phyloP scores from a whole-genome alignment of 2,329 filamentous ascomycete genomes.

The Grosmannia huntii region DNA sequence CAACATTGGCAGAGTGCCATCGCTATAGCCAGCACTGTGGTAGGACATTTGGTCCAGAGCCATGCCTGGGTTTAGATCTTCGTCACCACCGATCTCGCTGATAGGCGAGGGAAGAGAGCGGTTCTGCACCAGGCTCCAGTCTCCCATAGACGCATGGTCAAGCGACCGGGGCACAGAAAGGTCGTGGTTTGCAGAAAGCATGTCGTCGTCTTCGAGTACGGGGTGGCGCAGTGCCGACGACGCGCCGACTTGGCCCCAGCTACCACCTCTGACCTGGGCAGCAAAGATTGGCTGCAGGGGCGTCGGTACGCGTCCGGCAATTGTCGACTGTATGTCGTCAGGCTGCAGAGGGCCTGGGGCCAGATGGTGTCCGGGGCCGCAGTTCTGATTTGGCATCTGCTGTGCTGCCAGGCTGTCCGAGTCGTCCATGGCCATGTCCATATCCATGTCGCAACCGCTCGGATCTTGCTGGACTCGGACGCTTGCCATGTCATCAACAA shows the following conservation, averaged over 20 bases:
- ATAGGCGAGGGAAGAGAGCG: conserved; percentile 47
- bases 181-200: conserved; percentile 15
- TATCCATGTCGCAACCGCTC: conserved; percentile 26
- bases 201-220: neutral
- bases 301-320: conserved; percentile 40
- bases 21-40: neutral
- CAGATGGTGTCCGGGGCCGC: conserved; percentile 12
- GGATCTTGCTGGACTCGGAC: conserved; percentile 1
- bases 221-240: neutral
- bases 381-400: neutral
- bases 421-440: conserved; percentile 37
- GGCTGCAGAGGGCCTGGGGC: conserved; percentile 20
- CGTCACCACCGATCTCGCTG: conserved; percentile 38
- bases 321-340: conserved; percentile 18
- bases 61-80: conserved; percentile 27
- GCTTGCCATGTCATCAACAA: conserved; percentile 21
- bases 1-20: neutral
- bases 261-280: conserved; percentile 39
- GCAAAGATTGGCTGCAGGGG: conserved; percentile 47
- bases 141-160: conserved; percentile 23
- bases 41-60: conserved; percentile 21
- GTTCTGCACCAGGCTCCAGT: conserved; percentile 41
- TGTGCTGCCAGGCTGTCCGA: conserved; percentile 12
- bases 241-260: conserved; percentile 22
- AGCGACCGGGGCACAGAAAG: conserved; percentile 36